Evolutionary conservation across 2,329 filamentous ascomycete genomes (phyloP), one percentile per base, ranked within the genome.

Genomic region (Beauveria varroae): DNA sequence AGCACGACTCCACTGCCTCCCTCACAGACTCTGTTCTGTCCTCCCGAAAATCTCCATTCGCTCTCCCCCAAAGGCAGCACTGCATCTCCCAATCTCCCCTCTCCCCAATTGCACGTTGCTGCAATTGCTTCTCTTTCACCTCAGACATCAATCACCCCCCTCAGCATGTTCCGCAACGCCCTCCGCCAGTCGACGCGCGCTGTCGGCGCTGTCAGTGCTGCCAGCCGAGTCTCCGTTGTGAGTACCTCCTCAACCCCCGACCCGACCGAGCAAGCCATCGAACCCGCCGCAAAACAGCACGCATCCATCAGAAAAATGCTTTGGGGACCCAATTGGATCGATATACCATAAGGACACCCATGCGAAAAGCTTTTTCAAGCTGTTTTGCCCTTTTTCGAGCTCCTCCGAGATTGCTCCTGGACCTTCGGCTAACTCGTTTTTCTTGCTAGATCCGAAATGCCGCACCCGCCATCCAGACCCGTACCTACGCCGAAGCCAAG

Each of bases 111-210:
- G 82, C 81, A 79, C 76, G 71, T 71, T 67, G 74, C 75, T 81
- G 84, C 84, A 86, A 85, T 86, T 86, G 84, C 78, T 79, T 78
- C 76, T 76, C 75, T 77, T 78, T 73, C 74, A 73, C 77, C 74
- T 74, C 77, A 77, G 75, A 79, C 77, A 73, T 76, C 73, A 79
- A 71, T 78, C 73, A 77, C 77, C 79, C 82, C 79, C 72, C 64
- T 72, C 70, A 83, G 77, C 82, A 97, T 98, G 93, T 96, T 97
- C 86, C 91, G 93, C 83, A 96, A 90, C 88, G 93, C 93, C 84
- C 86, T 98, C 82, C 88, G 93, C 84, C 92, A 96, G 86, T 96
- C 92, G 79, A 89, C 89, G 84, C 92, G 93, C 85, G 89, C 90
- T 80, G 90, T 93, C 81, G 90, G 91, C 83, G 91, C 91, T 82